A percentile compares a stretch with the other conserved stretches of the same genome.
Evolutionary conservation across 176 grass and related monocot genomes (phyloP).

Genomic region (Aechmea fasciata): DNA sequence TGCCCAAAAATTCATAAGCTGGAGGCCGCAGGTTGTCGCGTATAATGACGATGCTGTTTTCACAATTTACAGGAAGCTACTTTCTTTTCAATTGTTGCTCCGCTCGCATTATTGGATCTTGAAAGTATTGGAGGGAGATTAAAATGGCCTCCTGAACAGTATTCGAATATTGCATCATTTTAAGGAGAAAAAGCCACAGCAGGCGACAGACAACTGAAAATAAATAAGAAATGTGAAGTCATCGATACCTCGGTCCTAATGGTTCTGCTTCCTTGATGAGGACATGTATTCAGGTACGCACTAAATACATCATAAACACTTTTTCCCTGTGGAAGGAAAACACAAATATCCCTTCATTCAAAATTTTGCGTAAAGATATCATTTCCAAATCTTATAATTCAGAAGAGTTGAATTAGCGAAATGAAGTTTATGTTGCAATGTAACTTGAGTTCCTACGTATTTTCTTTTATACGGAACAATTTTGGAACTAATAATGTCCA

Average conservation of each 20-base stretch:
- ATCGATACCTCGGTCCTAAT: slow-evolving; percentile 92
- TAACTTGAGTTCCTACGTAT: too few relatives aligned
- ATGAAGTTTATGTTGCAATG: too few relatives aligned
- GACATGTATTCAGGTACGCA: slow-evolving; percentile 89
- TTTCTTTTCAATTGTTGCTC: slow-evolving; percentile 2
- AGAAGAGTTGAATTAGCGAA: too few relatives aligned
- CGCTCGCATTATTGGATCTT: slow-evolving; percentile 60
- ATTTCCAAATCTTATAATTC: not conserved
- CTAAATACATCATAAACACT: slow-evolving; percentile 49
- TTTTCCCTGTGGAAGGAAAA: slow-evolving; percentile 50
- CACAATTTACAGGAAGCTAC: not conserved
- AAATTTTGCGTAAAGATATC: not conserved
- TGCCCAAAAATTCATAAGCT: not conserved
- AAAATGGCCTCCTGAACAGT: slow-evolving; percentile 71
- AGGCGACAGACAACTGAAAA: slow-evolving; percentile 17
- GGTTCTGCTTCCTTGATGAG: slow-evolving; percentile 93
- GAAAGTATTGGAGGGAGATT: slow-evolving; percentile 77
- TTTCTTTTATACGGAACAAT: too few relatives aligned
- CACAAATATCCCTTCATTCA: not conserved
- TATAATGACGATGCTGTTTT: not conserved
- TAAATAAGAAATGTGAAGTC: not conserved
- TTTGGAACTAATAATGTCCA: too few relatives aligned
- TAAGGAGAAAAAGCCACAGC: slow-evolving; percentile 15
- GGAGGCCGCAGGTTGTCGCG: not conserved
- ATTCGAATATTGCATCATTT: slow-evolving; percentile 6